These are phyloP conservation scores for Backusella tuberculispora DNA, from an alignment of 192 early-diverging fungal genomes.

Conservation along the genomic window DNA sequence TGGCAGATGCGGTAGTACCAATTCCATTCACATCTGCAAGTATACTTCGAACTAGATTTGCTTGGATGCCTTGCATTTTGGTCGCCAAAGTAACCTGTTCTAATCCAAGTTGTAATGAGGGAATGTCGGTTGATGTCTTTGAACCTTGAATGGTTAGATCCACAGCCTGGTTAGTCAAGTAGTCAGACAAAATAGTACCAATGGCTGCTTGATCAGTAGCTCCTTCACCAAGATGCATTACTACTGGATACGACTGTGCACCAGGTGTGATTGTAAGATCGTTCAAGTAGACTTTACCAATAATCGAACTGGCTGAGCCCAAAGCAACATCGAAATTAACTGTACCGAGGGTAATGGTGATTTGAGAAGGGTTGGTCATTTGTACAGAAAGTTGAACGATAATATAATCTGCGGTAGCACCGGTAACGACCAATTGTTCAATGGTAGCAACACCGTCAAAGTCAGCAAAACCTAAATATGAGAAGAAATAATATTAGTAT, in stretches of 20 bases:
- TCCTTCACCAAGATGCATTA: conserved; percentile 43
- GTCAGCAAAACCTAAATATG: conserved; percentile 32
- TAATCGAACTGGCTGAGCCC: conserved; percentile 16
- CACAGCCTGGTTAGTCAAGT: conserved; percentile 42
- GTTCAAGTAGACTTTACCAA: conserved; percentile 50
- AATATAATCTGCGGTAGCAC: not conserved
- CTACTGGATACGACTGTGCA: conserved; percentile 42
- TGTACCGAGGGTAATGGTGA: conserved; percentile 54
- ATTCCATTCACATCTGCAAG: not conserved
- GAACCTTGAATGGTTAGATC: conserved; percentile 44
- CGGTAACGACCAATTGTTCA: not conserved
- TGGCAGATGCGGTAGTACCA: not conserved
- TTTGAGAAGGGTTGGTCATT: conserved; percentile 51
- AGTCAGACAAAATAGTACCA: conserved; percentile 43
- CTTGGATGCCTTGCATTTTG: conserved; percentile 50
- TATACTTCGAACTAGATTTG: conserved; percentile 38
- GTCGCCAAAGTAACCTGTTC: conserved; percentile 42
- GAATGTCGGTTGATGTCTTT: conserved; percentile 43
- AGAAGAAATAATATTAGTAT: conserved; percentile 18
- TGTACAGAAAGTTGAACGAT: not conserved
- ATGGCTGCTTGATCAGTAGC: conserved; percentile 33
- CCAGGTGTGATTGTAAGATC: conserved; percentile 54
- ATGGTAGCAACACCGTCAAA: conserved; percentile 28
- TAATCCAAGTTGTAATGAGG: conserved; percentile 48
- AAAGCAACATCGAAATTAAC: conserved; percentile 47